These are phyloP conservation scores for Paramecium sonneborni DNA, from an alignment of 73 alveolate species.

Conservation along the genomic window DNA sequence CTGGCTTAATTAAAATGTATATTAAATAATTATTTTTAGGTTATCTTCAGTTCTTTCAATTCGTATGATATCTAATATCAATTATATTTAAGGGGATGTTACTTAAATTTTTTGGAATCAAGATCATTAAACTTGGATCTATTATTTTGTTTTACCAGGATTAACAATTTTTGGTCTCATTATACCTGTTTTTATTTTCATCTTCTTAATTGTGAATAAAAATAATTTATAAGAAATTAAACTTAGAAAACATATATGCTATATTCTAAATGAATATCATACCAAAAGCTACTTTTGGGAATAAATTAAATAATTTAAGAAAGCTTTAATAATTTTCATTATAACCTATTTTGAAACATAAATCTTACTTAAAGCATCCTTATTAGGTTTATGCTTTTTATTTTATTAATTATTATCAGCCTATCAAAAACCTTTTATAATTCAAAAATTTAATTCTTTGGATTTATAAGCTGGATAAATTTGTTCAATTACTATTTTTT, in stretches of 20 bases:
- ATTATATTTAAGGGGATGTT: neutral
- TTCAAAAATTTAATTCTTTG: neutral
- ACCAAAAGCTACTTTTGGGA: neutral
- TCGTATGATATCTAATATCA: neutral
- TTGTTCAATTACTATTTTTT: neutral
- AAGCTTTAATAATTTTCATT: neutral
- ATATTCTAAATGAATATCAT: neutral
- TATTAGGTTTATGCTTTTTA: neutral
- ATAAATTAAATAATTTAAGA: neutral
- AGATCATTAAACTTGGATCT: neutral
- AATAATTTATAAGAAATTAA: neutral
- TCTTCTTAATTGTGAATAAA: neutral
- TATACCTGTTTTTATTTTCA: neutral
- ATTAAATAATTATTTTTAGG: neutral
- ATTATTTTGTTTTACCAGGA: neutral
- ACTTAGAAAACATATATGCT: neutral
- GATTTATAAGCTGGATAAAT: neutral
- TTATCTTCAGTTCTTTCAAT: neutral
- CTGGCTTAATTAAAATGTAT: neutral
- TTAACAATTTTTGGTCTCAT: neutral
- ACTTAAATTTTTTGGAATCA: neutral
- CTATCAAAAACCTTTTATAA: neutral
- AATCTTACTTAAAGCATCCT: neutral
- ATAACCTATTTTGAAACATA: neutral
- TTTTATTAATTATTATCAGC: neutral